A percentile compares a stretch with the other conserved stretches of the same genome.
These are phyloP conservation scores for Oidium heveae DNA, from an alignment of 2,329 filamentous ascomycete species.

Conservation along the genomic window DNA sequence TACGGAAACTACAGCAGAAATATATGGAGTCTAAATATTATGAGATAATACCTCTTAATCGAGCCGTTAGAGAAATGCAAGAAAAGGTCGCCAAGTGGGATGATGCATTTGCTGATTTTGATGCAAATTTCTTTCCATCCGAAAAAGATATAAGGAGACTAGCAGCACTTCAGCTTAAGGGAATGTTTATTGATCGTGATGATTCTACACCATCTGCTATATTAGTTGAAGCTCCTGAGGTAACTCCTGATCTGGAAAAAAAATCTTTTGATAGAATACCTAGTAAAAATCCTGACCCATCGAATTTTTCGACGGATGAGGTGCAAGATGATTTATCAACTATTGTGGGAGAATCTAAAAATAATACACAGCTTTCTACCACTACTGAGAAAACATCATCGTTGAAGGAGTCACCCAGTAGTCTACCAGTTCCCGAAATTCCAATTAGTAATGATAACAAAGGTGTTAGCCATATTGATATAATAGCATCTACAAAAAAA, in stretches of 20 bases:
- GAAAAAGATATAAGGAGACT: conserved; percentile 90
- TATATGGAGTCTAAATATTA: conserved; percentile 93
- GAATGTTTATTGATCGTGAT: conserved; percentile 68
- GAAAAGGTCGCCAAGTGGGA: conserved; percentile 92
- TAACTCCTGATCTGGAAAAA: conserved; percentile 21
- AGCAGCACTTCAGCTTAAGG: conserved; percentile 76
- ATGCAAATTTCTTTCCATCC: conserved; percentile 72
- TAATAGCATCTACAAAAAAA: conserved; percentile 19
- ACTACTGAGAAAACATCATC: neutral
- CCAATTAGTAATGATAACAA: conserved; percentile 17
- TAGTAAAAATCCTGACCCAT: conserved; percentile 8
- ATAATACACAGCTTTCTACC: neutral
- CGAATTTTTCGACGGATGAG: conserved; percentile 30
- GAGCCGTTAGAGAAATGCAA: conserved; percentile 68
- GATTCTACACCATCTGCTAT: conserved; percentile 54
- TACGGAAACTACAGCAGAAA: conserved; percentile 59
- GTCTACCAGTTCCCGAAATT: conserved; percentile 4
- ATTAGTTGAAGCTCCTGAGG: conserved; percentile 38
- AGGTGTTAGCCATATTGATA: conserved; percentile 33
- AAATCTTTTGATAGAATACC: conserved; percentile 17
- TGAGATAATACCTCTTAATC: conserved; percentile 83
- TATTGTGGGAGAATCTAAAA: conserved; percentile 29
- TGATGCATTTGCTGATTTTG: conserved; percentile 67
- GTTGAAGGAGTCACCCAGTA: neutral
- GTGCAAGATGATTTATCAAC: conserved; percentile 37